Base-by-base conservation (phyloP, 768 basidiomycete species). In the Rossbeevera mucosa region DNA sequence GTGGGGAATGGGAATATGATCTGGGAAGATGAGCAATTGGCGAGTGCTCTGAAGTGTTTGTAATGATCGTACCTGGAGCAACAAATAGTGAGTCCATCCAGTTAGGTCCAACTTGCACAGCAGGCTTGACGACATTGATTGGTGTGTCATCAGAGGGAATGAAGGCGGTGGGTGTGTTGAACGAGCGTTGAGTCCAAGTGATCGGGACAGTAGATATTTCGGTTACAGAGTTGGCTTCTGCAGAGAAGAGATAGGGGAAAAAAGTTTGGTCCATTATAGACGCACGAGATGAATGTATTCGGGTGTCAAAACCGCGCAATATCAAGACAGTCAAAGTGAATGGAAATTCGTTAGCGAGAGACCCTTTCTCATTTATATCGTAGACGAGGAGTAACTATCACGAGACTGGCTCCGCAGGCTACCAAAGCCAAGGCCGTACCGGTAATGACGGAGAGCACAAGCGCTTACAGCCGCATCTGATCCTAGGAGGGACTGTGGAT, bases 21-120 rank as follows among this genome's bases (percentile, higher is more conserved):
- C 57, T 58, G 20, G 9, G 31, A 43, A 25, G 16, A 29, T 58
- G 13, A 45, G 31, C n/a, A 14, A 24, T 14, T 31, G 28, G 21
- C 20, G 9, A 18, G 42, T 29, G 33, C 28, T 12, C 14, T 13
- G 13, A 12, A 28, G 21, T 20, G 8, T 18, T 18, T 24, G 1
- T 5, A 16, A 38, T 38, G 7, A 38, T 28, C 20, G 11, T 21
- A 55, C 54, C 52, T 25, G 38, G 12, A 4, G 52, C 41, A 25
- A 26, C 21, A 18, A 7, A 16, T 3, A 36, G 14, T 24, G 47
- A 48, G 38, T 41, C 46, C 30, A 11, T 25, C 50, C 56, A 57
- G 18, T 4, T 29, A n/a, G 21, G 31, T 28, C 47, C 38, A 8
- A 22, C 14, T 6, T 22, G 55, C 21, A 42, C 6, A 31, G 36